Evolutionary conservation across 2,329 filamentous ascomycete genomes (phyloP), one percentile per base, ranked within the genome.

Genomic region (Ceratocystis cacaofunesta): DNA sequence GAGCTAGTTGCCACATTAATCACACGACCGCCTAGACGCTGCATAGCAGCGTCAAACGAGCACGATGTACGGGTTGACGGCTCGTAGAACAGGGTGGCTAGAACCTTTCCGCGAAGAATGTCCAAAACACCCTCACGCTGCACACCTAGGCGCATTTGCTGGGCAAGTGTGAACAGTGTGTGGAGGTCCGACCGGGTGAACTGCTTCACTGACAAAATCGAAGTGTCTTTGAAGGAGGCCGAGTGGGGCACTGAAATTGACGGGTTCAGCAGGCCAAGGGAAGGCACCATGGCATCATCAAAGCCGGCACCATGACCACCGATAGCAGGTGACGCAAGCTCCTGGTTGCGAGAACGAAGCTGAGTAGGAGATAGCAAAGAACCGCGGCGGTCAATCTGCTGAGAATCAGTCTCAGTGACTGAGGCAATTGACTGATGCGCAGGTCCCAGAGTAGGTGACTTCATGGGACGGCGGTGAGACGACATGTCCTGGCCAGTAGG

Each of bases 1-100:
- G 89, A 85, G 5, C 86, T 83, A 2, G 92, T 95, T 50, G 90
- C 81, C 72, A 97, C 86, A 63, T 86, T 81, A 64, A 99, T 82
- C 2, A 88, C 92, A 61, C 90, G 84, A 61, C 94, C 94, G 70
- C 94, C 94, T 4, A 99, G 86, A 63, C 95, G 88, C 80, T 99
- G 95, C 94, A 99, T 99, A 52, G 94, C 94, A 66, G 92, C 89
- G 73, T 99, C 94, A 71, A 99, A 99, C 2, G 94, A 99, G 46
- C 89, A 85, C 12, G 92, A 96, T 4, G 94, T 99, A 65, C 94
- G 85, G 2, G 94, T 99, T 0, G 92, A 97, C 1, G 94, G 94
- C 80, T 99, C 94, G 76, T 92, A 99, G 82, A 99, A 99, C 78
- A 99, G 85, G 1, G 90, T 94, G 77, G 88, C 90, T 46, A 99